Conservation (phyloP, 495 filamentous ascomycete species). For the Penicillium taxi region DNA sequence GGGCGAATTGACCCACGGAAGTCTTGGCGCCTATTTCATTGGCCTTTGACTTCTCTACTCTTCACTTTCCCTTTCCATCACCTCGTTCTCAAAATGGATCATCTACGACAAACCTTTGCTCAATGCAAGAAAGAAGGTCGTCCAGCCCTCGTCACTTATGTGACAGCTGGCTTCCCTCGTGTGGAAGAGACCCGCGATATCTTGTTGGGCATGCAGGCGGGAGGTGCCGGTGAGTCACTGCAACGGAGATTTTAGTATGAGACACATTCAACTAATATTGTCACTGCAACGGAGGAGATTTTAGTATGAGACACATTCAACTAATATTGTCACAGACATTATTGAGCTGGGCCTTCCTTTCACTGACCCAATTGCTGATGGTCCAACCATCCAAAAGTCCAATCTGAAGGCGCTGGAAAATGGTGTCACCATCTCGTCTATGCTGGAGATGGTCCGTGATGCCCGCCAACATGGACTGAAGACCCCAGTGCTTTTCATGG, state of each 20-base stretch:
- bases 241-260: background rate
- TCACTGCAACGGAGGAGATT: background rate
- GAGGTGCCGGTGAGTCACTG: conserved; percentile 60
- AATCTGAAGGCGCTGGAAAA: conserved; percentile 85
- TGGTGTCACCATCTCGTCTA: conserved; percentile 71
- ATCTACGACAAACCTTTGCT: conserved; percentile 1
- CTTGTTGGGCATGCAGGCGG: conserved; percentile 75
- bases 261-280: background rate
- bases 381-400: conserved; percentile 85
- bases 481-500: conserved; percentile 88
- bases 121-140: conserved; percentile 52
- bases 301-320: background rate
- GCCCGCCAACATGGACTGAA: conserved; percentile 67
- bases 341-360: conserved; percentile 70
- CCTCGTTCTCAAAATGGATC: conserved; percentile 3
- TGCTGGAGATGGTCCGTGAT: conserved; percentile 70
- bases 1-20: too few species aligned
- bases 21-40: too few species aligned
- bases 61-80: too few species aligned
- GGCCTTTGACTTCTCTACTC: too few species aligned
- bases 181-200: conserved; percentile 62
- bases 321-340: conserved; percentile 22
- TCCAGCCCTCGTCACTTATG: conserved; percentile 74
- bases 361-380: conserved; percentile 95
- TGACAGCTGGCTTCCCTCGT: conserved; percentile 79